phyloP scores from a whole-genome alignment of 2,329 filamentous ascomycete species.

The Aspergillus sp. region DNA sequence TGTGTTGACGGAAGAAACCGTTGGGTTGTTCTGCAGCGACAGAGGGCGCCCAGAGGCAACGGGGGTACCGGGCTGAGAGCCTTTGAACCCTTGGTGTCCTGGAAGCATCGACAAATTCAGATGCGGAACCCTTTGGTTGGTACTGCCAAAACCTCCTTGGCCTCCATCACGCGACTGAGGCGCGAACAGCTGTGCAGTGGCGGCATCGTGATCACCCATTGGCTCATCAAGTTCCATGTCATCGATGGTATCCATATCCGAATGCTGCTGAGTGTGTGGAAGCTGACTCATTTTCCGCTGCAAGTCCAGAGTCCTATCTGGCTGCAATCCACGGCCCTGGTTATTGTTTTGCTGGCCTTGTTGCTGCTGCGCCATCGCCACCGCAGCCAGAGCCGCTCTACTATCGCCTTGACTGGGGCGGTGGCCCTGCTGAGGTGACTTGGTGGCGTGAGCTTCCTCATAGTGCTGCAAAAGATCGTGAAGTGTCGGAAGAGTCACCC shows the following conservation, averaged over 20 bases:
- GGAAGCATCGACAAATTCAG: conserved; percentile 79
- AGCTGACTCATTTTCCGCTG: conserved; percentile 42
- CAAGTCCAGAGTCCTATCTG: conserved; percentile 38
- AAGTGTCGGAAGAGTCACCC: conserved; percentile 81
- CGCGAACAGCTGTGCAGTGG: conserved; percentile 47
- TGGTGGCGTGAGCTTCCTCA: conserved; percentile 86
- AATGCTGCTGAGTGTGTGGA: conserved; percentile 34
- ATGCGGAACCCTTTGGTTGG: conserved; percentile 62
- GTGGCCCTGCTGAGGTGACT: conserved; percentile 55
- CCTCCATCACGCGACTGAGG: conserved; percentile 69
- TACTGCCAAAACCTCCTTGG: conserved; percentile 61
- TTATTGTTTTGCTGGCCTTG: conserved; percentile 49
- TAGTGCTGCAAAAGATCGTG: conserved; percentile 97
- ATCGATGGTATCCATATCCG: conserved; percentile 79
- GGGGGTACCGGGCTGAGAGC: conserved; percentile 84
- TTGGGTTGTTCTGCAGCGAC: conserved; percentile 87
- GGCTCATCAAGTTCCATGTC: conserved; percentile 98
- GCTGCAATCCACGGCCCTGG: conserved; percentile 38
- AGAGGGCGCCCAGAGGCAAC: conserved; percentile 68
- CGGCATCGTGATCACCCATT: conserved; percentile 53
- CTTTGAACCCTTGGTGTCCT: conserved; percentile 75
- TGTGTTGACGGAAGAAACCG: conserved; percentile 95
- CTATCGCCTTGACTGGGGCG: conserved; percentile 55
- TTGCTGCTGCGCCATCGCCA: conserved; percentile 53
- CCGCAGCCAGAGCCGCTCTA: conserved; percentile 52